Conservation (phyloP, 768 basidiomycete species). For the Tylopilus felleus region DNA sequence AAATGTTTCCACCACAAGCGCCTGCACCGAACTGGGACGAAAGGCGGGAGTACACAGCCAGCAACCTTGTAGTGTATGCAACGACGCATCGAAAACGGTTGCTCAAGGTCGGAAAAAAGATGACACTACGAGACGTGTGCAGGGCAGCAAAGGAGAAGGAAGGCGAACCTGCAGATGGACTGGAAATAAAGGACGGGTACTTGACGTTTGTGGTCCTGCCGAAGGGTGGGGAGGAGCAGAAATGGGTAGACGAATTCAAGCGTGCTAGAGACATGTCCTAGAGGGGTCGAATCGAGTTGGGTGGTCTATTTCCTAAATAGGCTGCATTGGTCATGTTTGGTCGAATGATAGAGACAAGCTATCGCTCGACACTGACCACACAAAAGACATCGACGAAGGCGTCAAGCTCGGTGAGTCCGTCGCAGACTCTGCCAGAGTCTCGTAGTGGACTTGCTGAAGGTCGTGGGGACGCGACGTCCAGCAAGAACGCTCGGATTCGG, state of each 20-base stretch:
- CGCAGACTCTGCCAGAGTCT: slow-evolving; percentile 27
- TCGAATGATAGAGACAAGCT: slow-evolving; percentile 5
- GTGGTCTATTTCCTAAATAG: slow-evolving; percentile 15
- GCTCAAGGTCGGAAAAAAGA: slow-evolving; percentile 88
- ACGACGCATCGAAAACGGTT: slow-evolving; percentile 72
- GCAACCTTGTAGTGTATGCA: slow-evolving; percentile 75
- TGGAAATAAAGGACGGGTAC: slow-evolving; percentile 82
- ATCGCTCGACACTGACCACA: slow-evolving; percentile 11
- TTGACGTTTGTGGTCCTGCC: slow-evolving; percentile 77
- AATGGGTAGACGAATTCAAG: slow-evolving; percentile 91
- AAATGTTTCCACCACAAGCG: slow-evolving; percentile 78
- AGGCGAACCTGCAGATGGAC: slow-evolving; percentile 64
- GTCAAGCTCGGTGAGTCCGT: slow-evolving; percentile 66
- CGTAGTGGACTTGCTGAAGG: slow-evolving; percentile 18
- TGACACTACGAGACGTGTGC: slow-evolving; percentile 79
- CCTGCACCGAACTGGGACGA: slow-evolving; percentile 75
- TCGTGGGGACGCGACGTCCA: slow-evolving; percentile 12
- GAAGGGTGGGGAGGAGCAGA: slow-evolving; percentile 69
- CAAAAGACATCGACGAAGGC: slow-evolving; percentile 49
- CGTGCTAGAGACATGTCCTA: slow-evolving; percentile 36
- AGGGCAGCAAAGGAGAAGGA: slow-evolving; percentile 56
- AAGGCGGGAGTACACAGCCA: slow-evolving; percentile 60
- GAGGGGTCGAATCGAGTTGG: not conserved
- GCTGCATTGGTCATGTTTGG: slow-evolving; percentile 32
- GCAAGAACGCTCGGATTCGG: slow-evolving; percentile 36